Evolutionary conservation across 2,329 filamentous ascomycete species (phyloP).

Genomic region (Penicillium sp.): DNA sequence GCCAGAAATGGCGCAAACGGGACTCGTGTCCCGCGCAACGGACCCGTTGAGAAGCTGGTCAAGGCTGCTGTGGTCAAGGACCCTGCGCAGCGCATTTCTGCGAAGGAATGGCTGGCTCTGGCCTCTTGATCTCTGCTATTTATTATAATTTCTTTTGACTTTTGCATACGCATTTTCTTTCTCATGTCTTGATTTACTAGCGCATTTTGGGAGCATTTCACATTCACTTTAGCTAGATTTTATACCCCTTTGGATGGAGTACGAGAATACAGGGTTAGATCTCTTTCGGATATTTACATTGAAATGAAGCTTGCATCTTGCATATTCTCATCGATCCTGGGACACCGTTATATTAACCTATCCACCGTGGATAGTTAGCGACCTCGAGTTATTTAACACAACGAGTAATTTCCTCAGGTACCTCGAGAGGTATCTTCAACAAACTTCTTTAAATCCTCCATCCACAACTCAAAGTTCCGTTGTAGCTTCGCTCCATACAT

Average conservation of each 20-base stretch:
- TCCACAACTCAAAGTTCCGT: constrained; percentile 41
- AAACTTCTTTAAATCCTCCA: constrained; percentile 39
- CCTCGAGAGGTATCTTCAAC: constrained; percentile 25
- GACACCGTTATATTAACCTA: not conserved
- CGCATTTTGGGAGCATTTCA: not conserved
- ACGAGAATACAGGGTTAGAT: not conserved
- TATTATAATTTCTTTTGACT: not conserved
- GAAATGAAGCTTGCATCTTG: not conserved
- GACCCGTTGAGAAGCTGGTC: constrained; percentile 39
- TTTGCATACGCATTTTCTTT: not conserved
- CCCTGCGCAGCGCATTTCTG: constrained; percentile 29
- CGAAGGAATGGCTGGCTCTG: constrained; percentile 32
- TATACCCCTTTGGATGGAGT: constrained; percentile 21
- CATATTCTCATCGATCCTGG: not conserved
- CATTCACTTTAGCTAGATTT: not conserved
- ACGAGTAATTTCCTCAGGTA: no score
- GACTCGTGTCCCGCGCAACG: constrained; percentile 38
- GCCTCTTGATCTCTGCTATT: constrained; percentile 6
- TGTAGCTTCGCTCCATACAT: constrained; percentile 39
- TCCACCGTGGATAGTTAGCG: no score
- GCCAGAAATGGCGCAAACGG: constrained; percentile 37
- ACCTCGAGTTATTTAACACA: no score
- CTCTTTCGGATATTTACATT: not conserved
- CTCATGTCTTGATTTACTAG: not conserved
- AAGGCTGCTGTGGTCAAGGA: constrained; percentile 40